phyloP scores from a whole-genome alignment of 2,329 filamentous ascomycete species.

The Hymenoscyphus repandus region DNA sequence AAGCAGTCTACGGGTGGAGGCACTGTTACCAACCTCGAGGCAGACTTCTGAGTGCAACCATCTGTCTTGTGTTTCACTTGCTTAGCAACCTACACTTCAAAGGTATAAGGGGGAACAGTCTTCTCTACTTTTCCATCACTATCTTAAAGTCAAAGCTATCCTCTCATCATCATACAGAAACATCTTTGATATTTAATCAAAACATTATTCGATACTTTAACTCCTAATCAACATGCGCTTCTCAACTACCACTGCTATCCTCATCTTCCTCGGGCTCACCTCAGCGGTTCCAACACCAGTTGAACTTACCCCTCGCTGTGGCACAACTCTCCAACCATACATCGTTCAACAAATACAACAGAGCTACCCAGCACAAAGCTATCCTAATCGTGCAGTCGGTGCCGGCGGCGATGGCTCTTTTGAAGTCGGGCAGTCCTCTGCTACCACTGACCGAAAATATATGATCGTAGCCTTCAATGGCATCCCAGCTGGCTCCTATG shows the following conservation, averaged over 20 bases:
- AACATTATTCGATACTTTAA: not conserved
- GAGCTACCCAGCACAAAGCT: slow-evolving; percentile 7
- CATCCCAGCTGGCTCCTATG: slow-evolving; percentile 16
- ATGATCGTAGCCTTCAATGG: slow-evolving; percentile 13
- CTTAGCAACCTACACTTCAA: no score
- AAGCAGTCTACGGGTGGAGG: not conserved
- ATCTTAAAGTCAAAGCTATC: not conserved
- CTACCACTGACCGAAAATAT: slow-evolving; percentile 6
- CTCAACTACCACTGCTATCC: slow-evolving; percentile 6
- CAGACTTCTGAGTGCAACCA: not conserved
- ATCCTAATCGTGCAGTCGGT: not conserved
- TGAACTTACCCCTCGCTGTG: slow-evolving; percentile 16
- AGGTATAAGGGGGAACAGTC: no score
- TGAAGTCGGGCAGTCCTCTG: slow-evolving; percentile 10
- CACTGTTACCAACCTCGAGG: not conserved
- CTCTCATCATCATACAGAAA: not conserved
- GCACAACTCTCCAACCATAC: slow-evolving; percentile 14
- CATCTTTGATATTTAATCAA: not conserved
- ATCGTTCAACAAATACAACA: slow-evolving; percentile 15
- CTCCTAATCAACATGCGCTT: slow-evolving; percentile 4
- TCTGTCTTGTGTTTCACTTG: no score
- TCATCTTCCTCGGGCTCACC: slow-evolving; percentile 10
- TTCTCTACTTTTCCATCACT: not conserved
- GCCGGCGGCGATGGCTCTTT: slow-evolving; percentile 4
- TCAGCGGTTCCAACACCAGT: slow-evolving; percentile 17